Evolutionary conservation across 345 rosid species (phyloP), one percentile per base, ranked within the genome.

Genomic region (Barbarea vulgaris): DNA sequence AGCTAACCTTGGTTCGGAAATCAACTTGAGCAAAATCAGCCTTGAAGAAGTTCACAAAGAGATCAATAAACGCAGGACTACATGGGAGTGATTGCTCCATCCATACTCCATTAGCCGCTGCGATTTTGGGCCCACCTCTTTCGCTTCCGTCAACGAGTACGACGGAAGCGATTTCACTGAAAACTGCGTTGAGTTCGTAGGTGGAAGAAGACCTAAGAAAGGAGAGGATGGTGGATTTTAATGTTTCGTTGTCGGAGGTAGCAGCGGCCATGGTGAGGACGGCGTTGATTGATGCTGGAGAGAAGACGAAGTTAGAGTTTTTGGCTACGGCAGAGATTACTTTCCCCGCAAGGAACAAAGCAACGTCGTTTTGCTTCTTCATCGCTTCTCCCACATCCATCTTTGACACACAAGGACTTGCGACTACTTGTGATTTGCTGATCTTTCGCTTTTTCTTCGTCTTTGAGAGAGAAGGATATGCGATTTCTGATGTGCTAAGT

Each of bases 271-370:
- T 15, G 36, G 54, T 64, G 54, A 44, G 22, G 6, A n/a, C 48
- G 8, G 31, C 27, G 33, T 31, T 51, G 59, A 67, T 52, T 24
- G 72, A 67, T 24, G 60, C 47, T 1, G 61, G 72, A 33, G 72
- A 67, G 18, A 33, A 37, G n/a, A 67, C 30, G 30, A 54, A 33
- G 24, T 67, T 51, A 13, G 47, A 51, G 46, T 67, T 37, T 19
- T 2, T 64, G 1, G 54, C 55, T 44, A 2, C 3, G 12, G 72
- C 0, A 50, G 72, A 14, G 46, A 67, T 50, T 21, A 33, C 33
- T 21, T 51, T 19, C 9, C n/a, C 34, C 31, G 48, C 6, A 54
- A 67, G 61, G 31, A 21, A 10, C 24, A 67, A 0, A n/a, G 37
- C 56, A 0, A 12, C 48, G 21, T 67, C 61, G 48, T 51, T 52